These are phyloP conservation scores for Boletus mariae DNA, from an alignment of 1,284 basidiomycete genomes.

Conservation along the genomic window DNA sequence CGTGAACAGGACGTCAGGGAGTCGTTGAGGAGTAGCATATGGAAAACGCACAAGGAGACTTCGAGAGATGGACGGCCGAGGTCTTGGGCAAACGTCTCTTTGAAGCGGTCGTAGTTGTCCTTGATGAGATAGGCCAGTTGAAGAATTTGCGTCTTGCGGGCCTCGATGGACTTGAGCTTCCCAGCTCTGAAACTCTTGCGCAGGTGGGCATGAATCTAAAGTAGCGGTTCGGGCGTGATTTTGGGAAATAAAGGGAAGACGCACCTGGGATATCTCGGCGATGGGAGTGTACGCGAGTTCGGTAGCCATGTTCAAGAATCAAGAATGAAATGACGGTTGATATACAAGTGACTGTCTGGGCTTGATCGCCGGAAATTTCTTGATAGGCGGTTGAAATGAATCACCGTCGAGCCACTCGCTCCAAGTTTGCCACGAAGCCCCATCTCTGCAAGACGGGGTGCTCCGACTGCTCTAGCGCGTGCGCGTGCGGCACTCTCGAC, in stretches of 20 bases:
- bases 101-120: constrained; percentile 58
- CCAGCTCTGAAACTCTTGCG: constrained; percentile 53
- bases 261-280: constrained; percentile 41
- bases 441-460: too few relatives aligned
- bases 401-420: too few relatives aligned
- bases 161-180: constrained; percentile 55
- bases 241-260: not conserved
- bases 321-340: too few relatives aligned
- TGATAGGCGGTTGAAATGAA: too few relatives aligned
- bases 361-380: too few relatives aligned
- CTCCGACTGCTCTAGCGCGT: too few relatives aligned
- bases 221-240: not conserved
- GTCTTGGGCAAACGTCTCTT: constrained; percentile 52
- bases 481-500: too few relatives aligned
- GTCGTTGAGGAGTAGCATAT: not conserved
- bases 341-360: too few relatives aligned
- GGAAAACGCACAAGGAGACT: constrained; percentile 47
- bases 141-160: constrained; percentile 64
- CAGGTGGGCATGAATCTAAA: constrained; percentile 52
- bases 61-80: constrained; percentile 57
- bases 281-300: constrained; percentile 34
- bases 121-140: constrained; percentile 63
- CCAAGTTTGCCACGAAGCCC: too few relatives aligned
- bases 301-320: constrained; percentile 17
- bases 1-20: not conserved